Percentiles rank a stretch among this genome's conserved stretches.
These are phyloP conservation scores for Akebia trifoliata DNA, from an alignment of 164 flowering plant genomes.

Conservation along the genomic window DNA sequence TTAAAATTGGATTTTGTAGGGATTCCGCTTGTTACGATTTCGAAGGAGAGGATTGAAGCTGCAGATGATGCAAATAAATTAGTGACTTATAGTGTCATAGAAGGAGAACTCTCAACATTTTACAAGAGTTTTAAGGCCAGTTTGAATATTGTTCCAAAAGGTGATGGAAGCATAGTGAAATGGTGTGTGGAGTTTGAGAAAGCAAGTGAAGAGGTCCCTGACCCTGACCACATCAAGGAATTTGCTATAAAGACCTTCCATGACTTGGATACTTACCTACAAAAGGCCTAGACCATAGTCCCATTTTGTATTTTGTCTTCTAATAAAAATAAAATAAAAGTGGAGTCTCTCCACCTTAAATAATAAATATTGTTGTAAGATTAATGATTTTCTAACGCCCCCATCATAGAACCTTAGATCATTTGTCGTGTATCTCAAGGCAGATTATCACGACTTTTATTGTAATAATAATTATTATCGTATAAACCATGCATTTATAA, in stretches of 20 bases:
- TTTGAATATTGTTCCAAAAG: conserved; percentile 12
- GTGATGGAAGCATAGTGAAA: conserved; percentile 15
- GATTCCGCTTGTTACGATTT: conserved; percentile 13
- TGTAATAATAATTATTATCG: too few relatives aligned
- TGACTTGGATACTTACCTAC: conserved; percentile 19
- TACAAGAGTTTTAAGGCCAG: conserved; percentile 19
- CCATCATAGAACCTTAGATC: too few relatives aligned
- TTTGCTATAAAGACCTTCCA: not conserved
- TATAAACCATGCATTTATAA: too few relatives aligned
- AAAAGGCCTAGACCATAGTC: too few relatives aligned
- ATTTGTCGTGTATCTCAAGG: too few relatives aligned
- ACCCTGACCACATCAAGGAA: conserved; percentile 13
- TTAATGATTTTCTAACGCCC: too few relatives aligned
- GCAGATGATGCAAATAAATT: conserved; percentile 18
- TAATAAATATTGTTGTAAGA: too few relatives aligned
- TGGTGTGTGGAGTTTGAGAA: conserved; percentile 23
- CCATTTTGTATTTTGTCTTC: too few relatives aligned
- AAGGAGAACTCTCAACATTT: conserved; percentile 14
- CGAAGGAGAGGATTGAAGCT: conserved; percentile 20
- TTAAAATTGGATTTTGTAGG: conserved; percentile 15
- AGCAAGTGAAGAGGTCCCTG: conserved; percentile 20
- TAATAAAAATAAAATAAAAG: too few relatives aligned
- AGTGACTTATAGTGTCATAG: conserved; percentile 19
- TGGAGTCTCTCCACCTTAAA: too few relatives aligned
- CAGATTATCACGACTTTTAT: too few relatives aligned